Evolutionary conservation across 805 yeast genomes (phyloP).

Genomic region (Yamadazyma insecticola): DNA sequence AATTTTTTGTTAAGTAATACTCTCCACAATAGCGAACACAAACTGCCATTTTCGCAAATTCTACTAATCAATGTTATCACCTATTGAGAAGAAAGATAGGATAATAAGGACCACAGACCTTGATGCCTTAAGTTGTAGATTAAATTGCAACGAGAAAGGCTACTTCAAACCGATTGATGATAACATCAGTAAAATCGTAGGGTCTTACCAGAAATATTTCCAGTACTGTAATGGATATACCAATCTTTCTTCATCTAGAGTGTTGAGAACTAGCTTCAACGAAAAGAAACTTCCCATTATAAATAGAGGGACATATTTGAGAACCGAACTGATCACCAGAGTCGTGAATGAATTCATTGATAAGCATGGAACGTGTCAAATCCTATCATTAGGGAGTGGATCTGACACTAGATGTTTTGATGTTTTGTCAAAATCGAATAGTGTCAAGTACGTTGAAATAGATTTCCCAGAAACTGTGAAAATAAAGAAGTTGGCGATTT

Average conservation of each 20-base stretch:
- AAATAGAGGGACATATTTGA: conserved; percentile 64
- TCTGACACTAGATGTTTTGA: conserved; percentile 68
- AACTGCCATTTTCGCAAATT: no score
- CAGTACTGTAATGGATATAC: conserved; percentile 37
- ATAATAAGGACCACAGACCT: conserved; percentile 56
- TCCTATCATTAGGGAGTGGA: conserved; percentile 76
- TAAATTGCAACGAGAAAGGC: conserved; percentile 44
- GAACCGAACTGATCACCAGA: conserved; percentile 51
- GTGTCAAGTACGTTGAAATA: conserved; percentile 50
- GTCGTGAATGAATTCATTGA: conserved; percentile 40
- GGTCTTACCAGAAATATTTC: conserved; percentile 32
- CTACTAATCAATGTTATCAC: conserved; percentile 26
- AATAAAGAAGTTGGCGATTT: conserved; percentile 49
- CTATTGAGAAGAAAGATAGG: conserved; percentile 34
- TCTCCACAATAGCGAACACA: no score
- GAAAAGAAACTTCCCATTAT: conserved; percentile 57
- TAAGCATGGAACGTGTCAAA: conserved; percentile 35
- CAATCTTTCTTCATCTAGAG: conserved; percentile 34
- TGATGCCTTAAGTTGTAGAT: conserved; percentile 67
- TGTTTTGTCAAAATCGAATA: conserved; percentile 28
- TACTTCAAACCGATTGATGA: conserved; percentile 43
- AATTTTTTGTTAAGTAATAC: no score
- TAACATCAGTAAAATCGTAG: conserved; percentile 27
- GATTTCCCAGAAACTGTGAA: conserved; percentile 56
- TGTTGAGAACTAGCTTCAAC: conserved; percentile 34